Percentiles rank a stretch among this genome's conserved stretches.
Conservation (phyloP, 495 filamentous ascomycete genomes). For the Sphaerosporella brunnea region DNA sequence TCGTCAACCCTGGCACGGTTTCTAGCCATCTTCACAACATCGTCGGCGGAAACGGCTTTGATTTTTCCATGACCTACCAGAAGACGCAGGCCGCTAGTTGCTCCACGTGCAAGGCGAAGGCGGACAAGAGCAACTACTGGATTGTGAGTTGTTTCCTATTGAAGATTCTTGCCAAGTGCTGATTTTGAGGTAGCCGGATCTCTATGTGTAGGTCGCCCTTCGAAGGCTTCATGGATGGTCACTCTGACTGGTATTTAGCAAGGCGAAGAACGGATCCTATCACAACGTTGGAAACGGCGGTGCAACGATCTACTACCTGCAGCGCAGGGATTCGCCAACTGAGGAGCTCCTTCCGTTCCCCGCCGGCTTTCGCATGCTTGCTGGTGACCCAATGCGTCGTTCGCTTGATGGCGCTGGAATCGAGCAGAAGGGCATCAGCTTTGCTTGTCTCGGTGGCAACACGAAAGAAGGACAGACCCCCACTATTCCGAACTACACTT, state of each 20-base stretch:
- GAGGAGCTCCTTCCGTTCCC: constrained; percentile 51
- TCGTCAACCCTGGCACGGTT: constrained; percentile 40
- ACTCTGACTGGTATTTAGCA: constrained; percentile 16
- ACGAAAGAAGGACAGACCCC: constrained; percentile 36
- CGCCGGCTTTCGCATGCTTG: constrained; percentile 53
- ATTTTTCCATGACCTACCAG: constrained; percentile 42
- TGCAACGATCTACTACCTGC: constrained; percentile 55
- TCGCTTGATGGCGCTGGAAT: constrained; percentile 5
- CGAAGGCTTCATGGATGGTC: neutral
- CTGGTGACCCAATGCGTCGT: constrained; percentile 42
- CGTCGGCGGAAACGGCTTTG: constrained; percentile 53
- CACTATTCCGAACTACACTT: constrained; percentile 40
- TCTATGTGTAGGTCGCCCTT: neutral
- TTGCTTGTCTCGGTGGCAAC: constrained; percentile 35
- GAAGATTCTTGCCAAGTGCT: neutral
- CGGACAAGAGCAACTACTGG: constrained; percentile 67
- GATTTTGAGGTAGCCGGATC: neutral
- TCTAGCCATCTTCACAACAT: constrained; percentile 56
- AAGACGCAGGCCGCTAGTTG: constrained; percentile 42
- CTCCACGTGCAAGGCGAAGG: constrained; percentile 44
- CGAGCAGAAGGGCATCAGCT: constrained; percentile 35
- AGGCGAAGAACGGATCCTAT: constrained; percentile 45
- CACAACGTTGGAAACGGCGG: constrained; percentile 47
- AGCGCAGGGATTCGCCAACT: constrained; percentile 40
- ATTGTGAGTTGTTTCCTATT: constrained; percentile 48